Evolutionary conservation across 2,329 filamentous ascomycete species (phyloP).

Genomic region (Xylariaceae sp.): DNA sequence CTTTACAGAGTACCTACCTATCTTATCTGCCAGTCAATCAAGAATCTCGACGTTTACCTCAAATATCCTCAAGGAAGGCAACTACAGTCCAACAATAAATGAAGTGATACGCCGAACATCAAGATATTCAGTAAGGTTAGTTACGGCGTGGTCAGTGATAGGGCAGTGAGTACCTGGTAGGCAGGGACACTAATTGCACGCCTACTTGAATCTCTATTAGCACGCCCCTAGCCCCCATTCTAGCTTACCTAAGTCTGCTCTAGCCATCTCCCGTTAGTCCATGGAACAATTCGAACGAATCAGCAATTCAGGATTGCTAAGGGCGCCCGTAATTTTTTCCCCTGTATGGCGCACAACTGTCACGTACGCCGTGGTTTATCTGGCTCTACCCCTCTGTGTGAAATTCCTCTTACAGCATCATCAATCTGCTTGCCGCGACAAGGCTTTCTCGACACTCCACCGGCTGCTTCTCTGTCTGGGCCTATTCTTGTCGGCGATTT

Average conservation of each 20-base stretch:
- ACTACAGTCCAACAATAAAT: too few species aligned
- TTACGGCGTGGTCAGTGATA: too few species aligned
- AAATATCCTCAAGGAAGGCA: too few species aligned
- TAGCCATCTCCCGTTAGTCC: background rate
- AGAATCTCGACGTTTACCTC: too few species aligned
- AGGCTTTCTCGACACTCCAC: background rate
- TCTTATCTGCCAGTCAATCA: too few species aligned
- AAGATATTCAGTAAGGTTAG: too few species aligned
- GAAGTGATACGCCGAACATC: too few species aligned
- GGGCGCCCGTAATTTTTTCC: slow-evolving; percentile 4
- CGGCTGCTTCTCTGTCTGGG: too few species aligned
- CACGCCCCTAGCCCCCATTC: background rate
- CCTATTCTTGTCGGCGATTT: background rate
- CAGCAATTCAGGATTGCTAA: slow-evolving; percentile 16
- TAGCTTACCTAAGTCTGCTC: background rate
- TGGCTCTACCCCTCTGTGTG: slow-evolving; percentile 19
- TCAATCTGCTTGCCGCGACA: background rate
- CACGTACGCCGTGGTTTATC: slow-evolving; percentile 11
- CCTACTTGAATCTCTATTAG: background rate
- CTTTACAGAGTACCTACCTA: too few species aligned
- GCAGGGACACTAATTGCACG: background rate
- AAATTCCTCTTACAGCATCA: slow-evolving; percentile 11
- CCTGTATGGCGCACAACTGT: slow-evolving; percentile 13
- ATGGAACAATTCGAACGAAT: slow-evolving; percentile 11
- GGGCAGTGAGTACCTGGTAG: background rate